Conservation (phyloP, 2,329 filamentous ascomycete genomes). For the Phyllosticta citriasiana region DNA sequence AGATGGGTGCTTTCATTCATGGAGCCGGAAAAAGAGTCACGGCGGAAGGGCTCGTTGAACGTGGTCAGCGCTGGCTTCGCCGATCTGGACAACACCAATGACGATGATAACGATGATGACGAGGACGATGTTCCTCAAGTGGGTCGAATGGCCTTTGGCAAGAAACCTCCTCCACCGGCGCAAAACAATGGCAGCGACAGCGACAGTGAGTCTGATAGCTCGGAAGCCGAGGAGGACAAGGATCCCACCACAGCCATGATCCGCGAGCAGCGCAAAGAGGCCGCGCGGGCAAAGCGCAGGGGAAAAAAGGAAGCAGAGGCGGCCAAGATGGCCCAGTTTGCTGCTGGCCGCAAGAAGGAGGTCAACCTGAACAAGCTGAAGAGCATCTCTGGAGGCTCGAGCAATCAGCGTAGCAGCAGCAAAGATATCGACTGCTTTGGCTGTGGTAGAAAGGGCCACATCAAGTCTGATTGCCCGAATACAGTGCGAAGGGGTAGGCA, state of each 20-base stretch:
- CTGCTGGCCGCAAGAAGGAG: conserved; percentile 53
- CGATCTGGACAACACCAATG: conserved; percentile 29
- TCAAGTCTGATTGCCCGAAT: conserved; percentile 45
- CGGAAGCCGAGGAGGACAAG: conserved; percentile 30
- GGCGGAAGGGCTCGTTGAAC: conserved; percentile 28
- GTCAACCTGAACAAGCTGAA: conserved; percentile 49
- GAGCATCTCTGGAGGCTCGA: conserved; percentile 37
- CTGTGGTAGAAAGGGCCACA: conserved; percentile 54
- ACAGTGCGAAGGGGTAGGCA: conserved; percentile 14
- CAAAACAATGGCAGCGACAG: conserved; percentile 27
- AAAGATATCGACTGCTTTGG: conserved; percentile 44
- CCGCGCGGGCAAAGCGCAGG: conserved; percentile 32
- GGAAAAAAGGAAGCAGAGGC: conserved; percentile 42
- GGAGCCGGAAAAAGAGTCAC: conserved; percentile 26
- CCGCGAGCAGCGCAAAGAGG: conserved; percentile 35
- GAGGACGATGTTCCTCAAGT: conserved; percentile 21
- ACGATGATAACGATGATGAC: conserved; percentile 24
- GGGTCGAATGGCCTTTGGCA: conserved; percentile 42
- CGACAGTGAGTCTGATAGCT: conserved; percentile 21
- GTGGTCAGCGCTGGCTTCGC: conserved; percentile 55
- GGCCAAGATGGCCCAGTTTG: conserved; percentile 41
- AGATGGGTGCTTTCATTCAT: conserved; percentile 62
- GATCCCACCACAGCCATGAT: conserved; percentile 35
- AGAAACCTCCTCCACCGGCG: conserved; percentile 29
- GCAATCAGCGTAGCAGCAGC: conserved; percentile 1